Conservation (phyloP, 805 yeast species). For the Saccharomycopsis oosterbeekiorum region DNA sequence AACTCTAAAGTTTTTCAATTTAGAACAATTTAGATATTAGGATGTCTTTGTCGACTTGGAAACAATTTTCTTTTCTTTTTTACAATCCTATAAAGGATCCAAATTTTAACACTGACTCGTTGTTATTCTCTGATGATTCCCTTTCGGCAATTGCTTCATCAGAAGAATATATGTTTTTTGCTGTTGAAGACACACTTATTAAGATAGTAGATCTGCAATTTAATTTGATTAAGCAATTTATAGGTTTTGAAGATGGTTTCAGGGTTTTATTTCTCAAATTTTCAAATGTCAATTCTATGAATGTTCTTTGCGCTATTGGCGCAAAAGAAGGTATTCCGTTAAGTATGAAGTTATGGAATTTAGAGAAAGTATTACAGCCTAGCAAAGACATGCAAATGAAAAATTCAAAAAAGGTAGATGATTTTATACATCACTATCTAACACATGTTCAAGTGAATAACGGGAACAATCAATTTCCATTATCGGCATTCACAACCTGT, state of each 20-base stretch:
- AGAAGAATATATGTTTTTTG: constrained; percentile 46
- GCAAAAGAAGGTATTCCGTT: constrained; percentile 66
- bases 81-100: constrained; percentile 82
- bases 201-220: constrained; percentile 47
- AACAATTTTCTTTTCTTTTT: constrained; percentile 83
- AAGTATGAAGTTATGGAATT: constrained; percentile 62
- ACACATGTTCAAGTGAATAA: constrained; percentile 55
- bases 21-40: neutral
- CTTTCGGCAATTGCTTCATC: constrained; percentile 56
- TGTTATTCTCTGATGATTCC: constrained; percentile 72
- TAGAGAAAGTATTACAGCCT: constrained; percentile 37
- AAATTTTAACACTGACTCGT: constrained; percentile 44
- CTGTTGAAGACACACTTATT: constrained; percentile 43
- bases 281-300: constrained; percentile 30
- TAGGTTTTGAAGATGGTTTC: constrained; percentile 58
- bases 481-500: constrained; percentile 45
- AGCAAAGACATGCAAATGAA: constrained; percentile 22
- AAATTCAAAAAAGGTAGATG: constrained; percentile 27
- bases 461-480: constrained; percentile 70
- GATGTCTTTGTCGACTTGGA: constrained; percentile 34
- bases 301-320: constrained; percentile 59
- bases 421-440: constrained; percentile 34
- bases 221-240: constrained; percentile 38
- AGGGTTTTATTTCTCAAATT: constrained; percentile 48
- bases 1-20: no score